A percentile compares a stretch with the other conserved stretches of the same genome.
phyloP scores from a whole-genome alignment of 2,329 filamentous ascomycete species.

The Boeremia lycopersici region DNA sequence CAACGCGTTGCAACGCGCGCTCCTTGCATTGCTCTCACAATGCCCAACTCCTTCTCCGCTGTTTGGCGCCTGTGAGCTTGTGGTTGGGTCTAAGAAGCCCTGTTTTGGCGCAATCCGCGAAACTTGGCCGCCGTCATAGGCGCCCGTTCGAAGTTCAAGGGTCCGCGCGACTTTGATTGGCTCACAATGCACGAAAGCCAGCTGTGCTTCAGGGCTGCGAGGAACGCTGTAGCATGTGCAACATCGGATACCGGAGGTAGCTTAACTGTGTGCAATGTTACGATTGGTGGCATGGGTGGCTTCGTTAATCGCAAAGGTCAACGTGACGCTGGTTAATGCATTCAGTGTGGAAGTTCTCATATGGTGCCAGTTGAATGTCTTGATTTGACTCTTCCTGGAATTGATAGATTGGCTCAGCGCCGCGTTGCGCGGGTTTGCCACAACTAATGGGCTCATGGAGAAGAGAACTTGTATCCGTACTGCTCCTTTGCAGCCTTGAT shows the following conservation, averaged over 20 bases:
- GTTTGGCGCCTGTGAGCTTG: slow-evolving; percentile 24
- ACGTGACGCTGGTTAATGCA: neutral
- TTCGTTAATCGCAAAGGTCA: too few relatives aligned
- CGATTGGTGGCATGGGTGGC: too few relatives aligned
- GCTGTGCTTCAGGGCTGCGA: slow-evolving; percentile 16
- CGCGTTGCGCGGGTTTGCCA: neutral
- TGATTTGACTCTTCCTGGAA: too few relatives aligned
- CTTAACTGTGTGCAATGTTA: too few relatives aligned
- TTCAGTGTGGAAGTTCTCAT: neutral
- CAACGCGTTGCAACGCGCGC: slow-evolving; percentile 4
- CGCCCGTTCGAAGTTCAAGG: slow-evolving; percentile 21
- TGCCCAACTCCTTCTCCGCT: neutral
- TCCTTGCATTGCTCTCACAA: slow-evolving; percentile 13
- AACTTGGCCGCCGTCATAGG: slow-evolving; percentile 40
- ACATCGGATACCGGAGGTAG: neutral
- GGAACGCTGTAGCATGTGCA: neutral
- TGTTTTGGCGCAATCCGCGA: slow-evolving; percentile 26
- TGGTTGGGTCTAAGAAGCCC: slow-evolving; percentile 22
- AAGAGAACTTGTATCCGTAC: slow-evolving; percentile 54
- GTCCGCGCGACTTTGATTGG: slow-evolving; percentile 32
- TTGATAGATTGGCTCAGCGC: too few relatives aligned
- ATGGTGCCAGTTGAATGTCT: too few relatives aligned
- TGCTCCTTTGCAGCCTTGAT: slow-evolving; percentile 52
- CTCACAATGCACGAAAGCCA: slow-evolving; percentile 11
- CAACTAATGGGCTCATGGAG: slow-evolving; percentile 30